These are phyloP conservation scores for Paecilomyces variotii DNA, from an alignment of 2,329 filamentous ascomycete genomes.

Conservation along the genomic window DNA sequence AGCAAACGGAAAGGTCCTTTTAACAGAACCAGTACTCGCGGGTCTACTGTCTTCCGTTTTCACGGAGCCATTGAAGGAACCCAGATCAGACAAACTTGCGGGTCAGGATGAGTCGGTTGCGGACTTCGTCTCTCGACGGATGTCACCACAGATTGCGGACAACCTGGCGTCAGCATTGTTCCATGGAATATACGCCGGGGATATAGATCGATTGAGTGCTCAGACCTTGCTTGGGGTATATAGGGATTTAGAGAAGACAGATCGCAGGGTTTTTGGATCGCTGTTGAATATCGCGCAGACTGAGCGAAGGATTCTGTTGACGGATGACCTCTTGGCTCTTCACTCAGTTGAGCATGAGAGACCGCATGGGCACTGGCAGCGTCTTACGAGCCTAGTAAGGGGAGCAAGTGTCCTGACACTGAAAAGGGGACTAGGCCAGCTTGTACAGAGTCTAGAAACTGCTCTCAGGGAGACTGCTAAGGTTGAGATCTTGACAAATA, in stretches of 20 bases:
- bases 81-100: constrained; percentile 24
- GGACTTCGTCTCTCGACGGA: constrained; percentile 52
- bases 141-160: constrained; percentile 52
- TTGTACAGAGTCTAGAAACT: constrained; percentile 48
- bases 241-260: constrained; percentile 40
- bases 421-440: constrained; percentile 52
- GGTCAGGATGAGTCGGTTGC: constrained; percentile 62
- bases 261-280: constrained; percentile 12
- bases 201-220: constrained; percentile 71
- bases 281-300: constrained; percentile 7
- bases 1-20: constrained; percentile 25
- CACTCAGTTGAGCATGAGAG: constrained; percentile 9
- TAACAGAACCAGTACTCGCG: constrained; percentile 50
- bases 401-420: constrained; percentile 35
- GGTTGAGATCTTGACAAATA: constrained; percentile 49
- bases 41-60: constrained; percentile 33
- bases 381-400: constrained; percentile 10
- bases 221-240: constrained; percentile 51
- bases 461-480: constrained; percentile 48
- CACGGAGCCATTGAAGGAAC: constrained; percentile 21
- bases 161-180: constrained; percentile 67
- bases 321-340: constrained; percentile 23
- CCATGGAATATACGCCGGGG: constrained; percentile 89
- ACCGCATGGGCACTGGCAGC: constrained; percentile 8
- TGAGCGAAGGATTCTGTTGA: constrained; percentile 6